Evolutionary conservation across 2,329 filamentous ascomycete genomes (phyloP).

Genomic region (Diaporthe capsici): DNA sequence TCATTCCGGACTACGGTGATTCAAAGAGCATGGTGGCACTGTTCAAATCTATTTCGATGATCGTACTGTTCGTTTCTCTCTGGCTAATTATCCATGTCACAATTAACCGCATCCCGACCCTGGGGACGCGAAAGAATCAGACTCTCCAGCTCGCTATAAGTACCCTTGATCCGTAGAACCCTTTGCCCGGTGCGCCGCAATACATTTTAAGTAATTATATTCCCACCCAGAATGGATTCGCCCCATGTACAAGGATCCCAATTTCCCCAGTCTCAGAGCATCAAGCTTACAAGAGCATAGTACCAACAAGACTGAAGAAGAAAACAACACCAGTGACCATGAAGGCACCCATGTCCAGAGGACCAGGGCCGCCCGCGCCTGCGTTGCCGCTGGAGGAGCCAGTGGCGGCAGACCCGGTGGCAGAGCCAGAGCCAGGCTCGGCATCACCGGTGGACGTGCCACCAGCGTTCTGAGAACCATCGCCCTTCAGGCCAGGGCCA

Average conservation of each 20-base stretch:
- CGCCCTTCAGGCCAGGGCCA: slow-evolving; percentile 66
- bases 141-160: slow-evolving; percentile 27
- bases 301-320: slow-evolving; percentile 55
- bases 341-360: slow-evolving; percentile 56
- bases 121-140: background rate
- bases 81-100: slow-evolving; percentile 19
- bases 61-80: slow-evolving; percentile 7
- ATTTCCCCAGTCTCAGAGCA: background rate
- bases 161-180: background rate
- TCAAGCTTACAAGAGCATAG: slow-evolving; percentile 54
- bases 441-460: slow-evolving; percentile 62
- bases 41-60: slow-evolving; percentile 3
- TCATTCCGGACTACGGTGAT: background rate
- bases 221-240: slow-evolving; percentile 1
- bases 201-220: slow-evolving; percentile 18
- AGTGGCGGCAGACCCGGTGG: slow-evolving; percentile 53
- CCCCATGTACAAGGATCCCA: background rate
- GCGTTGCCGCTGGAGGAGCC: slow-evolving; percentile 50
- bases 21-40: background rate
- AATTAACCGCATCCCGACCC: slow-evolving; percentile 22
- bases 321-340: slow-evolving; percentile 52
- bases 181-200: slow-evolving; percentile 25
- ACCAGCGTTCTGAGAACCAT: slow-evolving; percentile 67
- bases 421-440: slow-evolving; percentile 55
- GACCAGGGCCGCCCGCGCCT: slow-evolving; percentile 49